Base-by-base conservation (phyloP, 139 green algal species). In the Picochlorum costavermella region DNA sequence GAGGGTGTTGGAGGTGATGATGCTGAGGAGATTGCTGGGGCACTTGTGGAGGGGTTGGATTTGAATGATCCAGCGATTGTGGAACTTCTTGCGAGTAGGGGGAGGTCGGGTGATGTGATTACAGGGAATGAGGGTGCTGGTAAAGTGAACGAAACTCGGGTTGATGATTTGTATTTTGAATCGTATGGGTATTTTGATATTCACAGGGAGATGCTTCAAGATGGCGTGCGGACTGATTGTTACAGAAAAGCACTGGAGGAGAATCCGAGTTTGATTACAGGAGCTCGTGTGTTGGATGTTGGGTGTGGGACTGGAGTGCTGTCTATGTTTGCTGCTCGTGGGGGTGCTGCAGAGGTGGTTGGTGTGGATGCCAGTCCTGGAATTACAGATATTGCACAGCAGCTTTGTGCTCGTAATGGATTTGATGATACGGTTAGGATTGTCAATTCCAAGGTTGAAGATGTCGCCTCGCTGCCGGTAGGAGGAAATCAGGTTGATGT, bases 291-390 rank as follows among this genome's bases (percentile, higher is more conserved):
- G 26, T 63, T 97, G 64, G 92, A 98, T 75, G 84, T 98, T 8
- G 92, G 92, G 16, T 96, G 89, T 65, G 92, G 92, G 56, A 98
- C 90, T 1, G 91, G 85, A 60, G 94, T 98, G 61, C 77, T 97
- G 20, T 95, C 84, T 36, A 80, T 98, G 63, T 95, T 97, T 84
- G 92, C 92, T 0, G 85, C 85, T 4, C 67, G 82, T 0, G 92
- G 37, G 0, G 92, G 92, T 3, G 92, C 92, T 12, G 33, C 53
- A 0, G 17, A 61, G 1, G 91, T 96, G 44, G 72, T 95, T 8
- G 85, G 57, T 46, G 68, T 86, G 29, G 76, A 84, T 51, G 79
- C 69, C 28, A 82, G 74, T 37, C 13, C 36, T 33, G 60, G 65
- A 50, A 95, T 94, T 25, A 85, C 87, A 1, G 36, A 31, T 31